Conservation (phyloP, 164 flowering plant species). For the Warburgia ugandensis region DNA sequence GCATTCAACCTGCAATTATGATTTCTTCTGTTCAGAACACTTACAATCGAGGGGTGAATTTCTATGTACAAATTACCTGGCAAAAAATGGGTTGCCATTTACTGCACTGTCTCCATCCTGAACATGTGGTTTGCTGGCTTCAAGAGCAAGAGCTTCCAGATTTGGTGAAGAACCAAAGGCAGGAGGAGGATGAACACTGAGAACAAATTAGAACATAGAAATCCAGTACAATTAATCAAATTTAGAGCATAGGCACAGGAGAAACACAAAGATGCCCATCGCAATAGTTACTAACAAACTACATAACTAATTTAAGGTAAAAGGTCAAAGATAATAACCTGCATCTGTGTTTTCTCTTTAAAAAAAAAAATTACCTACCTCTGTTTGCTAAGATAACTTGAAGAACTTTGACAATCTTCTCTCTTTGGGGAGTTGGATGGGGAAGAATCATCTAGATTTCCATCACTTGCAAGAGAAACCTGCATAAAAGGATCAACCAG, state of each 20-base stretch:
- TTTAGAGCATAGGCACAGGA: too few species aligned
- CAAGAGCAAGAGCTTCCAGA: conserved; percentile 63
- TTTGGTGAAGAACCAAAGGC: conserved; percentile 82
- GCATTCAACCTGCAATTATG: too few species aligned
- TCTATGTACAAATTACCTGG: conserved; percentile 36
- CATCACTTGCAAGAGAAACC: conserved; percentile 45
- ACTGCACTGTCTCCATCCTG: conserved; percentile 49
- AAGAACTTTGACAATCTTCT: conserved; percentile 27
- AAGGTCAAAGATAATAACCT: too few species aligned
- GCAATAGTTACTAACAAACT: too few species aligned
- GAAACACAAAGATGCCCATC: too few species aligned
- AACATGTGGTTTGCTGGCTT: conserved; percentile 27
- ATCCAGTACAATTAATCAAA: too few species aligned
- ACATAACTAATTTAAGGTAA: too few species aligned
- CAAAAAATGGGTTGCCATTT: conserved; percentile 35
- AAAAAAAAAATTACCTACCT: conserved; percentile 28
- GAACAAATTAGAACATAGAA: conserved; percentile 10
- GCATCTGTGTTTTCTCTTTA: too few species aligned
- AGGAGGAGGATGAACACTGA: conserved; percentile 74
- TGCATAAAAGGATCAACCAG: conserved; percentile 20
- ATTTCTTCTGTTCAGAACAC: too few species aligned
- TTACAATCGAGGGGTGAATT: too few species aligned
- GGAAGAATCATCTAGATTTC: conserved; percentile 25
- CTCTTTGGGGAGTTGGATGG: conserved; percentile 25
- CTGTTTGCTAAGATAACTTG: conserved; percentile 17